Evolutionary conservation across 2,329 filamentous ascomycete genomes (phyloP).

Genomic region (Colletotrichum sp.): DNA sequence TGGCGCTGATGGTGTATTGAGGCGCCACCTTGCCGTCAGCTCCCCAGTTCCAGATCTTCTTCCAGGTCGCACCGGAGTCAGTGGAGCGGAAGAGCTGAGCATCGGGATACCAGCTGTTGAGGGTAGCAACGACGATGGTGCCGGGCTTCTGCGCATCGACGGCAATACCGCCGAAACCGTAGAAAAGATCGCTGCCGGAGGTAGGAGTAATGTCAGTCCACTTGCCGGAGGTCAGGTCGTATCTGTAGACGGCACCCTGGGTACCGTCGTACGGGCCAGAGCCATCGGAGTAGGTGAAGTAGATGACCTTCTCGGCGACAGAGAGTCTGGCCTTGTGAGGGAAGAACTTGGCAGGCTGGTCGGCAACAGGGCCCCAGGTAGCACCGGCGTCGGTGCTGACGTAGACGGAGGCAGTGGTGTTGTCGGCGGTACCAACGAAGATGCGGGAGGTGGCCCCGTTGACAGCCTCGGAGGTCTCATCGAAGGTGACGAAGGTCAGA

Average conservation of each 20-base stretch:
- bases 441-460: constrained; percentile 58
- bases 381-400: constrained; percentile 57
- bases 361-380: constrained; percentile 55
- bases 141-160: constrained; percentile 59
- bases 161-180: constrained; percentile 60
- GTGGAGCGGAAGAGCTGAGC: constrained; percentile 60
- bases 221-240: constrained; percentile 49
- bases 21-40: constrained; percentile 6
- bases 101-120: constrained; percentile 67
- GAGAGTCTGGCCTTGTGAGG: constrained; percentile 60
- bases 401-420: constrained; percentile 56
- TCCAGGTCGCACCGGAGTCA: constrained; percentile 60
- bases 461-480: constrained; percentile 50
- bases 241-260: constrained; percentile 57
- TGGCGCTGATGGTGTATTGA: constrained; percentile 15
- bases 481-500: constrained; percentile 59
- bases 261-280: constrained; percentile 63
- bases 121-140: constrained; percentile 58
- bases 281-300: constrained; percentile 60
- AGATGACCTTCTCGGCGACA: constrained; percentile 49
- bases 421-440: constrained; percentile 61
- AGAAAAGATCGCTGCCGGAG: constrained; percentile 49
- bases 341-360: constrained; percentile 55
- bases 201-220: constrained; percentile 65
- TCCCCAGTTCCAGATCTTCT: constrained; percentile 51